Base-by-base conservation (phyloP, 371 early-diverging fungal species). In the Lichtheimia ramosa region DNA sequence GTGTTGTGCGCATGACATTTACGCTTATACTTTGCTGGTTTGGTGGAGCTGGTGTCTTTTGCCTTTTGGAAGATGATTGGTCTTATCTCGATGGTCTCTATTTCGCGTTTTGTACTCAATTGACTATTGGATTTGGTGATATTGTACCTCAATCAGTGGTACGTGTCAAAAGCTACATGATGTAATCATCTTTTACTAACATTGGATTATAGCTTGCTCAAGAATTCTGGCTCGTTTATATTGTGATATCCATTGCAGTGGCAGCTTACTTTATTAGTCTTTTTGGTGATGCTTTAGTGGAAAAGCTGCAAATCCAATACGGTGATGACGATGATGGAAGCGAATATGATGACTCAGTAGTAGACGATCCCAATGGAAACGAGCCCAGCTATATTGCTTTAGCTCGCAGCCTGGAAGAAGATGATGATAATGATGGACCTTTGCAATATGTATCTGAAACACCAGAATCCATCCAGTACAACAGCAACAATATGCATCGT, bases 91-190 rank as follows among this genome's bases (percentile, higher is more conserved):
- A 65, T 21, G 61, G 48, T 2, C 49, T 65, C 6, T 65, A 65
- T 20, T 65, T 65, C 43, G 54, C 58, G 16, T 66, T 66, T 42
- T 58, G 24, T 7, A 66, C 67, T 3, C 67, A 66, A 28, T 41
- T 66, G 16, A 66, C 67, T 3, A 62, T 66, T 48, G 67, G 67
- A 15, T 66, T 66, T 52, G 67, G 67, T 27, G 67, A 66, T 48
- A 52, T 66, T 14, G 67, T 66, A 5, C 67, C 67, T n/a, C 51
- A 62, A 34, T 54, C 67, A 16, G 63, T 61, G 10, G 67, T 66
- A 66, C 16, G 62, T 12, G 12, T 52, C 3, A 24, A 15, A 25
- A 15, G n/a, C 3, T 43, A 1, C 8, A 46, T 12, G 16, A 3
- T 16, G 25, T 41, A 28, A 23, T 43, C 8, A 21, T 3, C 21